Conservation (phyloP, 2,329 filamentous ascomycete species). For the Zasmidium cellare region DNA sequence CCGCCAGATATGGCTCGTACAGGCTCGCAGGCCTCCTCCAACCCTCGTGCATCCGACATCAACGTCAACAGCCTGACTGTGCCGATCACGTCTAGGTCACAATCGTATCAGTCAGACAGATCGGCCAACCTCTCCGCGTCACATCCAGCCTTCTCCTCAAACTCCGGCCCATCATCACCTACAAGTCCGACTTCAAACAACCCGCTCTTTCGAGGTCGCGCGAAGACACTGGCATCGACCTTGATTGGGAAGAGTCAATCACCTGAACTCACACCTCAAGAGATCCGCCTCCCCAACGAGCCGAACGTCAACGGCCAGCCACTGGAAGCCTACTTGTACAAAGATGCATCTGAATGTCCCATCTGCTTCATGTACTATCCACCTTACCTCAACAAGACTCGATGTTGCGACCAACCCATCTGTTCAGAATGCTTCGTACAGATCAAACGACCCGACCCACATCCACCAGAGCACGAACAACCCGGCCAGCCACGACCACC, state of each 20-base stretch:
- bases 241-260: conserved; percentile 69
- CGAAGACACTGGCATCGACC: conserved; percentile 79
- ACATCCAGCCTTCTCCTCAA: conserved; percentile 58
- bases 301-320: conserved; percentile 93
- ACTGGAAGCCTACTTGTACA: conserved; percentile 90
- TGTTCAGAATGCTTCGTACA: conserved; percentile 99
- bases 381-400: conserved; percentile 87
- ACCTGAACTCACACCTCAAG: conserved; percentile 71
- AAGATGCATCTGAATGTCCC: conserved; percentile 84
- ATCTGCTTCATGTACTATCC: conserved; percentile 98
- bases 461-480: conserved; percentile 69
- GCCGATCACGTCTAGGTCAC: conserved; percentile 73
- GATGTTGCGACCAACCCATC: conserved; percentile 93
- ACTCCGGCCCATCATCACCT: conserved; percentile 46
- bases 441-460: conserved; percentile 91
- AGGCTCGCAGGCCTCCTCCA: conserved; percentile 32
- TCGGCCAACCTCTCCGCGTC: conserved; percentile 60
- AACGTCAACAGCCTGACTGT: conserved; percentile 74
- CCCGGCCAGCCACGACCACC: conserved; percentile 35
- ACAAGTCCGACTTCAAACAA: conserved; percentile 44
- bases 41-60: conserved; percentile 55
- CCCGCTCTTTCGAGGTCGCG: conserved; percentile 73
- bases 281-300: conserved; percentile 77
- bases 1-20: conserved; percentile 66
- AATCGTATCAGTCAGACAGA: conserved; percentile 75